Conservation (phyloP, 2,329 filamentous ascomycete species). For the Fusarium humuli region DNA sequence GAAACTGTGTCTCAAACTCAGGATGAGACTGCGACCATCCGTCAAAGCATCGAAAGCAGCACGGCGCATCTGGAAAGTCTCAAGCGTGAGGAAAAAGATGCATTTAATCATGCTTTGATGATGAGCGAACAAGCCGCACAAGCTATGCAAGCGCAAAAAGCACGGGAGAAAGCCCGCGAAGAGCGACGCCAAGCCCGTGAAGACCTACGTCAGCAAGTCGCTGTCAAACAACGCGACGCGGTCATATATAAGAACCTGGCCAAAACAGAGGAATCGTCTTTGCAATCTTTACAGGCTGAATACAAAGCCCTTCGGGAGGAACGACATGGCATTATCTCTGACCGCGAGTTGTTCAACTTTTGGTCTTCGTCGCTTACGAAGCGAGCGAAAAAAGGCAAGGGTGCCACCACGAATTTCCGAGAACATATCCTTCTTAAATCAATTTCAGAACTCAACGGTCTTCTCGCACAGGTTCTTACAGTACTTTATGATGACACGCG, state of each 20-base stretch:
- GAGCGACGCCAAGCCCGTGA: background rate
- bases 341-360: slow-evolving; percentile 40
- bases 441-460: slow-evolving; percentile 31
- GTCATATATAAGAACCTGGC: background rate
- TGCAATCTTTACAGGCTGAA: background rate
- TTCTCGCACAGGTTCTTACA: slow-evolving; percentile 27
- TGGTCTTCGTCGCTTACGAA: slow-evolving; percentile 30
- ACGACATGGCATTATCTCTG: background rate
- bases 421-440: slow-evolving; percentile 31
- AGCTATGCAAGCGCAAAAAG: background rate
- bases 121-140: slow-evolving; percentile 3
- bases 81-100: background rate
- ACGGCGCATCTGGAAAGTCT: background rate
- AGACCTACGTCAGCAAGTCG: slow-evolving; percentile 8
- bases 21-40: slow-evolving; percentile 8
- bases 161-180: background rate
- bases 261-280: slow-evolving; percentile 1
- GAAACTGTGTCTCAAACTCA: fast-evolving
- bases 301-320: background rate
- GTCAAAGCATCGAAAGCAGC: slow-evolving; percentile 4
- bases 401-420: slow-evolving; percentile 24
- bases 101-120: background rate
- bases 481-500: slow-evolving; percentile 34
- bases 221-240: slow-evolving; percentile 8
- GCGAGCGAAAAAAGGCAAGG: slow-evolving; percentile 5